A percentile compares a stretch with the other conserved stretches of the same genome.
Evolutionary conservation across 2,329 filamentous ascomycete genomes (phyloP).

Genomic region (Colletotrichum australisinense): DNA sequence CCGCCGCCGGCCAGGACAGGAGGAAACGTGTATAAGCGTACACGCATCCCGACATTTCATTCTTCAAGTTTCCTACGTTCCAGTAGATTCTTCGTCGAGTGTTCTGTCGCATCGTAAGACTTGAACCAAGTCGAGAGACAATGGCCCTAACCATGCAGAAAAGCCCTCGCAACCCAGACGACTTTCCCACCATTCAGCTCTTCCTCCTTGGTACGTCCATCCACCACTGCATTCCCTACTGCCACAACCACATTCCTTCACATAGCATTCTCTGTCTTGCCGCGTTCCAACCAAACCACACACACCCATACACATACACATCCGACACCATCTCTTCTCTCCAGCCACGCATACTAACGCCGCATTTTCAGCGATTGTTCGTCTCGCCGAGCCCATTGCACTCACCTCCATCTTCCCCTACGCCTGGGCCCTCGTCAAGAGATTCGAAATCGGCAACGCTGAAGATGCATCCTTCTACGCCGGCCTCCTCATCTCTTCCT

Average conservation of each 20-base stretch:
- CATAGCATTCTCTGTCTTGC: conserved; percentile 2
- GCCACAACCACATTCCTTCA: neutral
- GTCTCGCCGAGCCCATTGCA: conserved; percentile 91
- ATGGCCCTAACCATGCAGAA: conserved; percentile 65
- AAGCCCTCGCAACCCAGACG: conserved; percentile 71
- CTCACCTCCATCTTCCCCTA: conserved; percentile 95
- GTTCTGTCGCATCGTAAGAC: conserved; percentile 59
- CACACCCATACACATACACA: neutral
- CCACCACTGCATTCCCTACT: conserved; percentile 29
- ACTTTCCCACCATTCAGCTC: conserved; percentile 85
- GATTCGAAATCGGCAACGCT: conserved; percentile 77
- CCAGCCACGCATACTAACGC: conserved; percentile 34
- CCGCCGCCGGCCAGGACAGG: conserved; percentile 22
- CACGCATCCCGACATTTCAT: conserved; percentile 30
- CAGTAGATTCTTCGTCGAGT: conserved; percentile 32
- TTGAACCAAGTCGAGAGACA: conserved; percentile 52
- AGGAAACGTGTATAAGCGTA: conserved; percentile 32
- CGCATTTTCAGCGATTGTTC: conserved; percentile 78
- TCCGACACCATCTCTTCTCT: conserved; percentile 1
- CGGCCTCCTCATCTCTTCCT: conserved; percentile 87
- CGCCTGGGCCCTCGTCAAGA: conserved; percentile 84
- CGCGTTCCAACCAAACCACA: neutral
- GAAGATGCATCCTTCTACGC: conserved; percentile 88
- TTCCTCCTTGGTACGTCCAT: conserved; percentile 79
- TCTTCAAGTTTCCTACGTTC: conserved; percentile 35